Evolutionary conservation across 2,329 filamentous ascomycete genomes (phyloP), one percentile per base, ranked within the genome.

Genomic region (Tolypocladium pustulatum): DNA sequence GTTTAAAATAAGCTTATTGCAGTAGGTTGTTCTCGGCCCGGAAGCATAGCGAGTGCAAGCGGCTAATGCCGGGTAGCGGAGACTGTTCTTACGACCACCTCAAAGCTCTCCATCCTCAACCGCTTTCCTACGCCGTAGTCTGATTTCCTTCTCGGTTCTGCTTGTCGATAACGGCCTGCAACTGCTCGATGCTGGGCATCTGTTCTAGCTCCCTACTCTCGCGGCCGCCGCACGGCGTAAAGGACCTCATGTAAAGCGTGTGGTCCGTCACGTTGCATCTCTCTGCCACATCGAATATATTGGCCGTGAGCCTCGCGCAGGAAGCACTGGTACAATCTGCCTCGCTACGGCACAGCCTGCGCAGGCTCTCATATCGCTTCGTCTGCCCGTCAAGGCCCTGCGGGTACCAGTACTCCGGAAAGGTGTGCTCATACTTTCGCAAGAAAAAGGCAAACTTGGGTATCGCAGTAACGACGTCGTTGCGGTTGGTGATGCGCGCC

Each of bases 401-500:
- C 4, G 15, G 3, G 40, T 52, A 75, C 78, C 82, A 89, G 72
- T 84, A n/a, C 75, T 91, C 88, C 1, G 87, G 86, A 22, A 76
- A 81, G n/a, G 82, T 81, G 70, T 90, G 87, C 43, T 78, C 73
- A 74, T 84, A 90, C 41, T 15, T 3, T 25, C 17, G 20, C 13
- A 6, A 32, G n/a, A 15, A 6, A 12, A 81, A 80, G 57, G 87
- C 70, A 49, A 80, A 56, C 59, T 82, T 71, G 13, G 85, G 81
- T 2, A 91, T 75, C 53, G 83, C 80, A 0, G 88, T 85, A 2
- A 91, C 82, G 0, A 85, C 83, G 68, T 91, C 88, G 63, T 81
- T 74, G 54, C 71, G 72, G 72, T 90, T 86, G 3, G 87, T 90
- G 55, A 89, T 76, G 62, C 40, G 40, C 20, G 40, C 40, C 9